These are phyloP conservation scores for Pseudonectria foliicola DNA, from an alignment of 2,329 filamentous ascomycete species.

Conservation along the genomic window DNA sequence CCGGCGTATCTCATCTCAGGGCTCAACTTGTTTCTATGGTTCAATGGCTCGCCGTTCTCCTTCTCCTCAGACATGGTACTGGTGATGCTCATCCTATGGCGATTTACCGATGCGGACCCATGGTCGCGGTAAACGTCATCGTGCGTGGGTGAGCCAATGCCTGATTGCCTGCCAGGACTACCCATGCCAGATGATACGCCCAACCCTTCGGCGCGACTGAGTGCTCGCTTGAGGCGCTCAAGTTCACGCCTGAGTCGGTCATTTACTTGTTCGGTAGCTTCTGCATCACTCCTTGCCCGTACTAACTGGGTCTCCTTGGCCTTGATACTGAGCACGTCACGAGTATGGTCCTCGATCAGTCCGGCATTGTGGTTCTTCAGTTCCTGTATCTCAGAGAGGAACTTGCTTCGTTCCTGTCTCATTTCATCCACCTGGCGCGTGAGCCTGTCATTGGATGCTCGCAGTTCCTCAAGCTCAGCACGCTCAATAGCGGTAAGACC, in stretches of 20 bases:
- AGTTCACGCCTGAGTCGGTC: conserved; percentile 81
- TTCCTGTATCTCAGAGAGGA: conserved; percentile 83
- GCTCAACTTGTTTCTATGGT: conserved; percentile 45
- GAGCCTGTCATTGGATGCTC: conserved; percentile 73
- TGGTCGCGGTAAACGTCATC: conserved; percentile 57
- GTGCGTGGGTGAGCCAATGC: conserved; percentile 43
- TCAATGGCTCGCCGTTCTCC: conserved; percentile 56
- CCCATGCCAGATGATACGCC: conserved; percentile 29
- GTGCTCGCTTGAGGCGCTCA: conserved; percentile 85
- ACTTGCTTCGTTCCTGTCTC: conserved; percentile 71
- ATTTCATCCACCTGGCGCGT: conserved; percentile 70
- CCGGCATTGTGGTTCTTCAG: conserved; percentile 95
- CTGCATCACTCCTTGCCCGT: conserved; percentile 80
- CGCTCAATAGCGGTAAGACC: conserved; percentile 74
- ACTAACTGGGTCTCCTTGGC: conserved; percentile 97
- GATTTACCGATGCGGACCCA: conserved; percentile 30
- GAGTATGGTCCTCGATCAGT: conserved; percentile 92
- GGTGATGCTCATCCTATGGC: conserved; percentile 53
- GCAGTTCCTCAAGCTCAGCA: conserved; percentile 86
- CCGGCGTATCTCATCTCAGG: conserved; percentile 46
- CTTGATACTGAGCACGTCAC: conserved; percentile 92
- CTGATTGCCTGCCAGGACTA: conserved; percentile 31
- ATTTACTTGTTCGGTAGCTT: conserved; percentile 79
- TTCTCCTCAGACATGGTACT: conserved; percentile 69
- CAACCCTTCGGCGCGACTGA: conserved; percentile 53